A percentile compares a stretch with the other conserved stretches of the same genome.
phyloP scores from a whole-genome alignment of 78 protist species.

The Dictyostelium brefeldianum region DNA sequence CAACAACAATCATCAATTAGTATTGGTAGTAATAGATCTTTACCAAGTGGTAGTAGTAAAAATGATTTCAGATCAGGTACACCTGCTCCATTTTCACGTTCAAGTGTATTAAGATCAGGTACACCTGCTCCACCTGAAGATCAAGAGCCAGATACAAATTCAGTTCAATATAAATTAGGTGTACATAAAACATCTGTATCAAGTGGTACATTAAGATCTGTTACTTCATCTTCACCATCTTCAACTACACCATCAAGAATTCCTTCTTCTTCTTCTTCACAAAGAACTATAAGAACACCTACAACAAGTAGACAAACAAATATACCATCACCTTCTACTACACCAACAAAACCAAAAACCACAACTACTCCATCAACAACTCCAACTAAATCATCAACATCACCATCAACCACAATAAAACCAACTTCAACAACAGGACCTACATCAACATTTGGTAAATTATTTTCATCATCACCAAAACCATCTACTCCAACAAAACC shows the following conservation, averaged over 20 bases:
- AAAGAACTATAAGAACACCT: background rate
- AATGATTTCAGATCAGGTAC: conserved; percentile 47
- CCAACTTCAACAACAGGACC: background rate
- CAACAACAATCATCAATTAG: background rate
- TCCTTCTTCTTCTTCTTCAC: background rate
- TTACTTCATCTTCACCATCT: background rate
- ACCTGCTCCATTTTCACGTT: conserved; percentile 47
- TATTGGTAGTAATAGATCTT: too few relatives aligned
- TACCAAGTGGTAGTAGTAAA: background rate
- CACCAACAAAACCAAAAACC: background rate
- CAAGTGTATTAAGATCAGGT: conserved; percentile 7
- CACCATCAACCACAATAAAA: background rate
- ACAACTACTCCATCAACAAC: background rate
- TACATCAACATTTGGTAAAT: background rate
- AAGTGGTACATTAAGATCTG: conserved; percentile 62
- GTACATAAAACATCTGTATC: conserved; percentile 49
- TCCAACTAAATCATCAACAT: background rate
- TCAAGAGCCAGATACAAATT: conserved; percentile 3
- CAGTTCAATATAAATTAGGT: conserved; percentile 57
- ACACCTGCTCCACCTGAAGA: conserved; percentile 26
- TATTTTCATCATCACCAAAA: background rate
- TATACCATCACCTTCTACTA: background rate
- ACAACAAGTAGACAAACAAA: background rate
- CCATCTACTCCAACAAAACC: background rate
- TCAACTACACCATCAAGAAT: background rate